phyloP scores from a whole-genome alignment of 2,329 filamentous ascomycete genomes.

The Oidium heveae region DNA sequence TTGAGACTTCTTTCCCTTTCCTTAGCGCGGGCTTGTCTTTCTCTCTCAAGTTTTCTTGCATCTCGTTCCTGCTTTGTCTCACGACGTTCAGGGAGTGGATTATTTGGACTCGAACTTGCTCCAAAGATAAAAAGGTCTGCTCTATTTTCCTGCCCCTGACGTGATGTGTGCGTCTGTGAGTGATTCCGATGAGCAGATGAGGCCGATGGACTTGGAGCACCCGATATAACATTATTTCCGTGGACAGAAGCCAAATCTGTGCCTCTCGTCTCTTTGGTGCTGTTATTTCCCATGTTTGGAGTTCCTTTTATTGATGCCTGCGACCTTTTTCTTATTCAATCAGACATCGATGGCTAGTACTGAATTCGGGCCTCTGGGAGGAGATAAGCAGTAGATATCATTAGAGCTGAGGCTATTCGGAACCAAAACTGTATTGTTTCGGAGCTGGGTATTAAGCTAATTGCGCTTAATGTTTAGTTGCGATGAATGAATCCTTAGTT shows the following conservation, averaged over 20 bases:
- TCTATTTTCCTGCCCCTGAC: slow-evolving; percentile 10
- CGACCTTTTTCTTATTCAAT: slow-evolving; percentile 5
- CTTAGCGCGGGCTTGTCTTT: slow-evolving; percentile 47
- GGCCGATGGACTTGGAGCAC: slow-evolving; percentile 6
- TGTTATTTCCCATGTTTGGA: slow-evolving; percentile 14
- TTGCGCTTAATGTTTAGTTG: slow-evolving; percentile 15
- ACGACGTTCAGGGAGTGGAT: slow-evolving; percentile 24
- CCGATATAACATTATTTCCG: slow-evolving; percentile 5
- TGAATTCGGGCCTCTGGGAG: not conserved
- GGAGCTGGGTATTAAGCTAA: not conserved
- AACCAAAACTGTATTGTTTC: not conserved
- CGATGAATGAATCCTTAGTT: slow-evolving; percentile 18
- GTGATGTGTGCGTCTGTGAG: slow-evolving; percentile 7
- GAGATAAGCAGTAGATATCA: no score
- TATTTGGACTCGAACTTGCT: slow-evolving; percentile 9
- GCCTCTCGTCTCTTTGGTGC: slow-evolving; percentile 10
- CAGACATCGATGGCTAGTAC: slow-evolving; percentile 7
- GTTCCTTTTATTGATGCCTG: slow-evolving; percentile 6
- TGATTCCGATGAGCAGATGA: slow-evolving; percentile 8
- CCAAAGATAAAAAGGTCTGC: slow-evolving; percentile 13
- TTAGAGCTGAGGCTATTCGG: not conserved
- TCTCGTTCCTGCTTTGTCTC: slow-evolving; percentile 87
- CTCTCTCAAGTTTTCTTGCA: slow-evolving; percentile 59
- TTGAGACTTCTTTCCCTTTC: slow-evolving; percentile 76
- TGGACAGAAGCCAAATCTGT: slow-evolving; percentile 7